Base-by-base conservation (phyloP, 1,284 basidiomycete genomes). In the Fomitopsis betulina region DNA sequence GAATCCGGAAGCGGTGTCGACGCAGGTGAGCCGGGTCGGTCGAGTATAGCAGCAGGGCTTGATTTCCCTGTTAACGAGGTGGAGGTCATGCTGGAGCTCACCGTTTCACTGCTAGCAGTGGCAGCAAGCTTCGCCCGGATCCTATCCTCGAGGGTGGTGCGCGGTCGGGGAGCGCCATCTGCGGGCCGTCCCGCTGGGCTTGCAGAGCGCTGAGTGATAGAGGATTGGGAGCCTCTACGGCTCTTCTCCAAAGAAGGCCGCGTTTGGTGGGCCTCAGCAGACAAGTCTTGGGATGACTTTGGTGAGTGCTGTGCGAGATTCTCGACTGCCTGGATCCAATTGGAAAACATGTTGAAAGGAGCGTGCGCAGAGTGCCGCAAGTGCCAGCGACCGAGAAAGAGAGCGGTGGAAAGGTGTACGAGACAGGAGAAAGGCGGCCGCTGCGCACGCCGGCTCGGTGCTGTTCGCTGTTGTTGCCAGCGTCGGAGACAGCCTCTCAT, bases 101-200 rank as follows among this genome's bases (percentile, higher is more conserved):
- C 81, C 13, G 75, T 73, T 12, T 90, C 87, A 5, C 19, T 19
- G 27, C 80, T 80, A 15, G 33, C 32, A 27, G 80, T 80, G 54
- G 78, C 76, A 43, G 79, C 76, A 63, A 87, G 81, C 32, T 83
- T 82, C 35, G 78, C 78, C 27, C 85, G 80, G 15, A 92, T 72
- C 50, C 90, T 79, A 57, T 92, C 89, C 70, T 92, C 89, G 0
- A 91, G 75, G 10, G 80, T 85, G 5, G 68, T 59, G 35, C 69
- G 64, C 32, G 67, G 61, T 19, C 60, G 60, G 17, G 62, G 63
- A 58, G 7, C 25, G 5, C 60, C 32, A 38, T 59, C 30, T 35
- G 58, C 59, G 33, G 59, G 54, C n/a, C 61, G 57, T n/a, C 60
- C 21, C 32, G 49, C 70, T 39, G 78, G 76, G 64, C 76, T 79